Evolutionary conservation across 139 green algal species (phyloP).

Genomic region (Trebouxia sp.): DNA sequence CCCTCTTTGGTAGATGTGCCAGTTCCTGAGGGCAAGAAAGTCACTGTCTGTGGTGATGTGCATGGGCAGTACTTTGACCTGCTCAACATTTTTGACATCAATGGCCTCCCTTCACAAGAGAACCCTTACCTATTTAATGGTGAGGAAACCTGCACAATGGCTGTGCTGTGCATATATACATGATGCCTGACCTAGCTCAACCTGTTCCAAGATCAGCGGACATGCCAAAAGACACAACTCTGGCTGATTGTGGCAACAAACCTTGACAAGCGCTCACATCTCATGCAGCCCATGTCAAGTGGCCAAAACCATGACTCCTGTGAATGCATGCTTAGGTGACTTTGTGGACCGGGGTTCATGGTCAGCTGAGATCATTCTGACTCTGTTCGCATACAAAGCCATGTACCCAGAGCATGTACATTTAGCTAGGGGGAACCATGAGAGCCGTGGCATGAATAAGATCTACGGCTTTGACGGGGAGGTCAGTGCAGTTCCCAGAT

Average conservation of each 20-base stretch:
- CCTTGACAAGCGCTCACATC: background rate
- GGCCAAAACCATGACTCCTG: background rate
- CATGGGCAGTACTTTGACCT: conserved; percentile 96
- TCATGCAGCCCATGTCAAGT: background rate
- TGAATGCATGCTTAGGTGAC: conserved; percentile 61
- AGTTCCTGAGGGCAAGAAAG: conserved; percentile 54
- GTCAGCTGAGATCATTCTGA: conserved; percentile 92
- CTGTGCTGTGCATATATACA: no score
- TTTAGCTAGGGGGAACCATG: conserved; percentile 94
- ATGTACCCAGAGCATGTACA: conserved; percentile 80
- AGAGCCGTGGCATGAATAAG: conserved; percentile 94
- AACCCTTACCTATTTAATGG: conserved; percentile 99
- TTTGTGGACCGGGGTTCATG: conserved; percentile 97
- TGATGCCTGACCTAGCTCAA: no score
- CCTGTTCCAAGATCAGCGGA: no score
- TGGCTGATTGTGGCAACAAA: background rate
- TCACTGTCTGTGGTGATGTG: conserved; percentile 92
- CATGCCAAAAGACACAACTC: background rate
- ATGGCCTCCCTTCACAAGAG: conserved; percentile 77
- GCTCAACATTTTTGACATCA: conserved; percentile 95
- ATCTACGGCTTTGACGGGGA: conserved; percentile 98
- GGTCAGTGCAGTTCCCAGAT: conserved; percentile 81
- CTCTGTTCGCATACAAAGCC: conserved; percentile 90
- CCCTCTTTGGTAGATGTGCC: conserved; percentile 81
- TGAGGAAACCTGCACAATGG: conserved; percentile 30